Evolutionary conservation across 1,284 basidiomycete species (phyloP), one percentile per base, ranked within the genome.

Genomic region (Irpex sp.): DNA sequence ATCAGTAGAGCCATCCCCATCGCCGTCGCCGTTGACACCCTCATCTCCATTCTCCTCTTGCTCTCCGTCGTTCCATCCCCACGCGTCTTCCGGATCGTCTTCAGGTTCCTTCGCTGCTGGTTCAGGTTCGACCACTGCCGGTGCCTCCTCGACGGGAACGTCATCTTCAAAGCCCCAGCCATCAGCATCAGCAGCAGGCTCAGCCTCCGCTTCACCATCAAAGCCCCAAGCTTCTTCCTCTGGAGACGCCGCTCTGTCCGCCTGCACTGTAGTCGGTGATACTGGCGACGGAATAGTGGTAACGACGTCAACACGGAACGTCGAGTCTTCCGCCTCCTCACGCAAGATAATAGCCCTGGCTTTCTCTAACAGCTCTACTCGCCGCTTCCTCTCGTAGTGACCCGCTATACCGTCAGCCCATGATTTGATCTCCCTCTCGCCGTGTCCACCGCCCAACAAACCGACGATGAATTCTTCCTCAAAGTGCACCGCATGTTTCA

Each of bases 311-410:
- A 77, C 76, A 26, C 70, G 68, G 68, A 82, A 77, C 3, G 74
- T 74, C 13, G 47, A 61, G 35, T 62, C 65, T 7, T 70, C 69
- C 62, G 74, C 64, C 17, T 69, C 63, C 31, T 73, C 61, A 53
- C 72, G 68, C 11, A 84, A 68, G 39, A 90, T 77, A 57, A 84
- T 77, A 17, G 68, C 68, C 59, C 91, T 80, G 17, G 83, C 79
- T 5, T 72, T 71, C 46, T 88, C 83, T n/a, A 93, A 77, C 56
- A 92, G 82, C 59, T 81, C 78, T 35, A 83, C 75, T 6, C 91
- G 80, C 66, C 90, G 76, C 69, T 85, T 84, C 63, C 85, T 83
- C 72, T 92, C 91, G 69, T 92, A 93, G 73, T 93, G 92, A 2
- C 81, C 76, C 35, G 83, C 81, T 17, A 90, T 78, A 2, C 81